Evolutionary conservation across 2,329 filamentous ascomycete genomes (phyloP).

Genomic region (Epicoccum sorghinum): DNA sequence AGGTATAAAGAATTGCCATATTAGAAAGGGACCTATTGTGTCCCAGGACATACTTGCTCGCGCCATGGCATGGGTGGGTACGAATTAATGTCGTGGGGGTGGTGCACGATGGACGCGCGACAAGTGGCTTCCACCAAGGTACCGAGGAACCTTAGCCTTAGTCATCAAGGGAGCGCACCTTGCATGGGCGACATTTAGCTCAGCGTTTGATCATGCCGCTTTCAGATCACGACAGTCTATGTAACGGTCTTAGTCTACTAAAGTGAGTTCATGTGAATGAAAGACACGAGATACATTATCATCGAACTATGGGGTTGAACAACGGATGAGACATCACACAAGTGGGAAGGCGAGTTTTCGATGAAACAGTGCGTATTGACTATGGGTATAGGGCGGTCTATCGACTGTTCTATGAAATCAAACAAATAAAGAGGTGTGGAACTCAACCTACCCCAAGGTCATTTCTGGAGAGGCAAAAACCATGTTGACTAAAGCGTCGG

Average conservation of each 20-base stretch:
- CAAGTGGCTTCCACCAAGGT: slow-evolving; percentile 11
- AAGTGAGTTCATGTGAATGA: too few relatives aligned
- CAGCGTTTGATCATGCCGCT: too few relatives aligned
- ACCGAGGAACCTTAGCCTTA: slow-evolving; percentile 9
- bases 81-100: not conserved
- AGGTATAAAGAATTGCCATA: slow-evolving; percentile 47
- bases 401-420: slow-evolving; percentile 13
- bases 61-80: slow-evolving; percentile 25
- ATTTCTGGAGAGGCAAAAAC: slow-evolving; percentile 13
- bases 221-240: too few relatives aligned
- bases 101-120: slow-evolving; percentile 6
- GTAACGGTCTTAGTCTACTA: too few relatives aligned
- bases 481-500: slow-evolving; percentile 33
- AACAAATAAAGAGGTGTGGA: slow-evolving; percentile 2
- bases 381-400: slow-evolving; percentile 24
- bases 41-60: slow-evolving; percentile 36
- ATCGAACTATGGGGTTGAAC: not conserved
- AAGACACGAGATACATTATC: too few relatives aligned
- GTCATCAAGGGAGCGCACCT: not conserved
- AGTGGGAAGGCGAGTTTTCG: not conserved
- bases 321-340: not conserved
- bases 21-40: slow-evolving; percentile 37
- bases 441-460: slow-evolving; percentile 10
- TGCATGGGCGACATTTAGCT: not conserved
- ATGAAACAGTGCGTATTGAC: slow-evolving; percentile 15